Percentiles rank a stretch among this genome's conserved stretches.
phyloP scores from a whole-genome alignment of 345 rosid species.

The Eucalyptus sideroxylon region DNA sequence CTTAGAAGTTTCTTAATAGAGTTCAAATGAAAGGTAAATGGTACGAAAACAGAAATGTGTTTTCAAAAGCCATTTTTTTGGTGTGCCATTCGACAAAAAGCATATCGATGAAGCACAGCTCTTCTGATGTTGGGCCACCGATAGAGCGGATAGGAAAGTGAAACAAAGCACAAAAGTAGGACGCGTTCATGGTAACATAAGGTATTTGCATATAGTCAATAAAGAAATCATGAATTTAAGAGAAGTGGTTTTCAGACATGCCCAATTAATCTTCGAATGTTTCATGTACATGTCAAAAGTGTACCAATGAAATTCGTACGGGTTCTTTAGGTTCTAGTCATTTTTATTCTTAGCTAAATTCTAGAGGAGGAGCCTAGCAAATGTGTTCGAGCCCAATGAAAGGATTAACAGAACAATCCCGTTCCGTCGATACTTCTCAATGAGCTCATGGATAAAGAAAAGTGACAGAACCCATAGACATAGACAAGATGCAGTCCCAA shows the following conservation, averaged over 20 bases:
- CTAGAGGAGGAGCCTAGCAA: background rate
- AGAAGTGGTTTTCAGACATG: background rate
- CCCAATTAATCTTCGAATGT: background rate
- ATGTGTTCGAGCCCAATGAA: background rate
- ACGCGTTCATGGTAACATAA: no score
- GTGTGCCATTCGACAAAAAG: background rate
- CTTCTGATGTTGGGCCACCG: background rate
- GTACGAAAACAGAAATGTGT: background rate
- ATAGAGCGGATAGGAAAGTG: background rate
- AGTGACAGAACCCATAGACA: no score
- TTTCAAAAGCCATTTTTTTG: background rate
- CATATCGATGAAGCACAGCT: background rate
- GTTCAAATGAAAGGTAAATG: background rate
- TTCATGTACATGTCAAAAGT: background rate
- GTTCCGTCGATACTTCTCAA: fast-evolving
- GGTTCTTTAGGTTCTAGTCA: background rate
- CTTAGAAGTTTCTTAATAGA: background rate
- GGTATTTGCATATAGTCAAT: background rate
- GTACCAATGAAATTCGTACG: background rate
- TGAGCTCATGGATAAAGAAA: no score
- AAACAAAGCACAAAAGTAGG: background rate
- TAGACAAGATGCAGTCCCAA: no score
- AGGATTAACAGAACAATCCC: no score
- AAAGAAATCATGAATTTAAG: background rate
- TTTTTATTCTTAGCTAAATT: background rate